Evolutionary conservation across 2,329 filamentous ascomycete species (phyloP).

Genomic region (Colletotrichum euphorbiae): DNA sequence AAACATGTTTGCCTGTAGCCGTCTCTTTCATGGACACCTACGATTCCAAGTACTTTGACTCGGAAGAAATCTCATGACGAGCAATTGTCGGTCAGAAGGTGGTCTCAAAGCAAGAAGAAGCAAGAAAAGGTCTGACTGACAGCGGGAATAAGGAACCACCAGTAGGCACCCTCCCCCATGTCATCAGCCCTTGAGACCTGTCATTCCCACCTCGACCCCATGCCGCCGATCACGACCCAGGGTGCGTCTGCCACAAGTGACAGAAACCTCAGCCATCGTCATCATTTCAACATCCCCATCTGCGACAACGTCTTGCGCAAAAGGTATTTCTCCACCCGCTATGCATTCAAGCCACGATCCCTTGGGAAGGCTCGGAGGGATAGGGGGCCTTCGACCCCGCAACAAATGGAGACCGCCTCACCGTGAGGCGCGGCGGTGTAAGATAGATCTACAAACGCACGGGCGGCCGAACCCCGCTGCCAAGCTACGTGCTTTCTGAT

Average conservation of each 20-base stretch:
- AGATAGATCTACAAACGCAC: conserved; percentile 6
- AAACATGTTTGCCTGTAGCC: too few relatives aligned
- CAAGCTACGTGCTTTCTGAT: neutral
- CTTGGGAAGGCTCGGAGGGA: too few relatives aligned
- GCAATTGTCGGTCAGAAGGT: too few relatives aligned
- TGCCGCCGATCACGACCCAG: conserved; percentile 10
- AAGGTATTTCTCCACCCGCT: too few relatives aligned
- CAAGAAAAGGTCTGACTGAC: neutral
- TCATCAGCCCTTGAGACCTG: neutral
- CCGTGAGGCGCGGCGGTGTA: neutral
- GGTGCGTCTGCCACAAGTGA: conserved; percentile 16
- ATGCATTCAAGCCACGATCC: too few relatives aligned
- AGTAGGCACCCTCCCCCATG: neutral
- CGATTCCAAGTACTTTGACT: too few relatives aligned
- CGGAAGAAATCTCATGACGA: too few relatives aligned
- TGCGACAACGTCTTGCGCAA: too few relatives aligned
- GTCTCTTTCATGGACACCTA: too few relatives aligned
- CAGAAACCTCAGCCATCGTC: conserved; percentile 15
- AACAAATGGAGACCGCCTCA: conserved; percentile 12
- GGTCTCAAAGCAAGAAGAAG: neutral
- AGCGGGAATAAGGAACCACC: neutral
- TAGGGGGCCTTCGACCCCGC: neutral
- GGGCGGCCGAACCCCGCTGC: neutral
- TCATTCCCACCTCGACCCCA: conserved; percentile 2
- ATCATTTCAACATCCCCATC: conserved; percentile 12